A percentile compares a stretch with the other conserved stretches of the same genome.
These are phyloP conservation scores for Pythium phragmiticola DNA, from an alignment of 352 stramenopile genomes.

Conservation along the genomic window DNA sequence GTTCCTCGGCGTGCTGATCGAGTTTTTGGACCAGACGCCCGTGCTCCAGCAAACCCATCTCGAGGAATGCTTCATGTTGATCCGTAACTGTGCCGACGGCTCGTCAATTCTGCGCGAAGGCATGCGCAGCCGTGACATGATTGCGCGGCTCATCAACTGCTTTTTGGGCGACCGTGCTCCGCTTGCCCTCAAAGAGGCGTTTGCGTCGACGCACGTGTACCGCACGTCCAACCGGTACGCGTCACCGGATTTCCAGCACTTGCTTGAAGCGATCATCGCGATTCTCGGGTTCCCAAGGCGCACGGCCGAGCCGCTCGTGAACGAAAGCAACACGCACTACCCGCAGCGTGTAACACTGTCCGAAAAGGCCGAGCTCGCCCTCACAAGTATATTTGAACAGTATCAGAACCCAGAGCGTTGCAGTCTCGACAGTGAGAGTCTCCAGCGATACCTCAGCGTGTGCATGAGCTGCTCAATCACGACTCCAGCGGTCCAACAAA, in stretches of 20 bases:
- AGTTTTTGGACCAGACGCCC: conserved; percentile 72
- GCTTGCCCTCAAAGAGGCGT: conserved; percentile 66
- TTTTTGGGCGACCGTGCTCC: conserved; percentile 75
- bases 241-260: conserved; percentile 85
- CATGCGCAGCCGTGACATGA: conserved; percentile 66
- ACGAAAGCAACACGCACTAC: conserved; percentile 66
- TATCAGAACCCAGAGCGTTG: conserved; percentile 39
- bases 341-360: conserved; percentile 67
- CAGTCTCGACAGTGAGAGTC: conserved; percentile 52
- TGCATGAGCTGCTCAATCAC: conserved; percentile 58
- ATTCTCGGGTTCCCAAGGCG: conserved; percentile 75
- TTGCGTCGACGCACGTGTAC: conserved; percentile 54
- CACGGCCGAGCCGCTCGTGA: conserved; percentile 60
- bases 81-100: conserved; percentile 73
- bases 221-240: conserved; percentile 46
- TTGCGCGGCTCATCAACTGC: conserved; percentile 78
- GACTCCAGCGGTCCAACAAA: conserved; percentile 58
- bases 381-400: conserved; percentile 79
- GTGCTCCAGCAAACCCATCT: conserved; percentile 80
- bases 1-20: conserved; percentile 53
- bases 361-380: conserved; percentile 66
- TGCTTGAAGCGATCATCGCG: conserved; percentile 86
- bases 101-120: conserved; percentile 46
- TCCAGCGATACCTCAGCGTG: conserved; percentile 67
- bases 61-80: conserved; percentile 86